Conservation (phyloP, 768 basidiomycete genomes). For the Leccinum truebloodii region DNA sequence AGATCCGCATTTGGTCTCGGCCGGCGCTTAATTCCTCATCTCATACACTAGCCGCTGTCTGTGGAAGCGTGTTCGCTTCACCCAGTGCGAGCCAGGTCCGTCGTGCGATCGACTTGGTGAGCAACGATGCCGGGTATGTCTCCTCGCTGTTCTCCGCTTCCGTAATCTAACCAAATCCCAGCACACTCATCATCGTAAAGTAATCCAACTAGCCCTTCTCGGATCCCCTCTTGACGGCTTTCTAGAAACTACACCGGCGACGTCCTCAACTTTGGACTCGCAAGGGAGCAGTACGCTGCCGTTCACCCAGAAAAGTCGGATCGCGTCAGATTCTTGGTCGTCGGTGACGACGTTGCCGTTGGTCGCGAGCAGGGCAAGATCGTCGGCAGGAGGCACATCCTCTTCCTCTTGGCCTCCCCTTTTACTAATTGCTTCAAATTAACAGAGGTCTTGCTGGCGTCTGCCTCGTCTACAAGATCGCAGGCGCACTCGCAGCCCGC, state of each 20-base stretch:
- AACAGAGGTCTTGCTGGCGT: slow-evolving; percentile 79
- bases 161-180: slow-evolving; percentile 26
- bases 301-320: slow-evolving; percentile 66
- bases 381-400: slow-evolving; percentile 67
- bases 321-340: slow-evolving; percentile 72
- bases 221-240: slow-evolving; percentile 5
- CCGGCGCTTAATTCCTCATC: neutral
- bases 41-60: slow-evolving; percentile 63
- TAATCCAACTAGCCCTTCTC: slow-evolving; percentile 29
- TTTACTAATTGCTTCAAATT: neutral
- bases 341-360: slow-evolving; percentile 90
- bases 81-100: slow-evolving; percentile 86
- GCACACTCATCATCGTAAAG: slow-evolving; percentile 86
- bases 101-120: slow-evolving; percentile 74
- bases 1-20: slow-evolving; percentile 3
- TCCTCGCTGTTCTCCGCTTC: neutral
- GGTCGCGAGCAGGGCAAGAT: slow-evolving; percentile 78
- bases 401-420: slow-evolving; percentile 16
- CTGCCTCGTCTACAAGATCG: slow-evolving; percentile 86
- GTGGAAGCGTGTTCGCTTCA: slow-evolving; percentile 88
- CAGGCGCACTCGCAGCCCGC: slow-evolving; percentile 73
- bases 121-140: slow-evolving; percentile 68
- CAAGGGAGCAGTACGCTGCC: slow-evolving; percentile 80
- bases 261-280: slow-evolving; percentile 88
- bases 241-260: slow-evolving; percentile 89